Base-by-base conservation (phyloP, 2,329 filamentous ascomycete species). In the Blastomyces parvus region DNA sequence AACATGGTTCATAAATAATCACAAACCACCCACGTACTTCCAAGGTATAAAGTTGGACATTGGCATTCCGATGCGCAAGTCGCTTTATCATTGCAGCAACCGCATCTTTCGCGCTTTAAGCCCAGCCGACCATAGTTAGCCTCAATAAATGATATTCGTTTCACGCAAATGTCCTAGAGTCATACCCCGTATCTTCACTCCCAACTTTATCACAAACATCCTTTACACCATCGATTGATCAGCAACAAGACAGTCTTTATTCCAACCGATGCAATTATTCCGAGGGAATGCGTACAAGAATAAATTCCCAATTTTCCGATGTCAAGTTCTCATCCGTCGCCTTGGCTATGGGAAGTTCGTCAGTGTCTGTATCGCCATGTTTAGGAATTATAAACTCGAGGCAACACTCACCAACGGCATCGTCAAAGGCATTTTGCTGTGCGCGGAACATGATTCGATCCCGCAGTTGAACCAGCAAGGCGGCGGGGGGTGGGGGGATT, bases 281-380 rank as follows among this genome's bases (percentile, higher is more conserved):
- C n/a, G 14, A 0, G 19, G 9, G 33, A 22, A 14, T 40, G 64
- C 78, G 67, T 79, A 84, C 82, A 70, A 88, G 78, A 69, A 88
- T 87, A 68, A 81, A 87, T 74, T 88, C 87, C 87, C 87, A 89
- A 74, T 89, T 88, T 77, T 95, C 85, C 38, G 88, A 89, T 27
- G 92, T 97, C 70, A 97, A 84, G 78, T 97, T 99, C 83, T 99
- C 94, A 78, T 99, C 94, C 63, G 94, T 99, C 73, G 94, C 92
- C 79, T 89, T 89, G 72, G 85, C 87, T 88, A 71, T 36, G 7
- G 11, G 36, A 22, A 57, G 14, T 17, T 33, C 9, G 25, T 57
- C 22, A 36, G 27, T 5, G 14, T 27, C 7, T 14, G 50, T 50
- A 59, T 44, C 6, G 9, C 13, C 13, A 46, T 46, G 19, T 25